phyloP scores from a whole-genome alignment of 164 flowering plant genomes.

The Piper longum region DNA sequence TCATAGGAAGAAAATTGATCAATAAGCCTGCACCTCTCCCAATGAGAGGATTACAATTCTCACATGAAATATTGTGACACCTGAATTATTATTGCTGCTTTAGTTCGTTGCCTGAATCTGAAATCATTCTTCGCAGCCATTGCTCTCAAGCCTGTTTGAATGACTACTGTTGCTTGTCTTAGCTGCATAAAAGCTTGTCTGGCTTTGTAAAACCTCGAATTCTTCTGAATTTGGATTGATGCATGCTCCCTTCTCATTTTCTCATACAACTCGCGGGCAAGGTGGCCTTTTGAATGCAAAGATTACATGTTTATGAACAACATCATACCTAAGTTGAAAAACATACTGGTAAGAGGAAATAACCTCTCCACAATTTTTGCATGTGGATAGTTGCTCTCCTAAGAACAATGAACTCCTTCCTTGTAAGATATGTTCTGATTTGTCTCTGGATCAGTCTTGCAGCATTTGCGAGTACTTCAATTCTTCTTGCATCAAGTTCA shows the following conservation, averaged over 20 bases:
- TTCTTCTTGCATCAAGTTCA: conserved; percentile 72
- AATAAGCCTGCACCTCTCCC: background rate
- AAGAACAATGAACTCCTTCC: conserved; percentile 48
- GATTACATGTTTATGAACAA: background rate
- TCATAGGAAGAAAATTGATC: background rate
- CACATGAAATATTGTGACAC: conserved; percentile 10
- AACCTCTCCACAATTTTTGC: conserved; percentile 75
- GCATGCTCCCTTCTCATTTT: conserved; percentile 59
- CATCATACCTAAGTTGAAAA: background rate
- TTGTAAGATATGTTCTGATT: conserved; percentile 49
- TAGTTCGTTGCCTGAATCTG: conserved; percentile 44
- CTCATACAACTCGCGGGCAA: conserved; percentile 56
- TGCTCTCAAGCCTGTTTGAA: conserved; percentile 61
- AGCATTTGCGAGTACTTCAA: conserved; percentile 60
- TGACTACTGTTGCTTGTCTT: conserved; percentile 36
- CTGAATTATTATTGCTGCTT: conserved; percentile 59
- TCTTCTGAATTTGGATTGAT: conserved; percentile 48
- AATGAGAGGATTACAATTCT: background rate
- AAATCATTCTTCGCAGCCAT: conserved; percentile 60
- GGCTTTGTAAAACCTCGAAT: conserved; percentile 35
- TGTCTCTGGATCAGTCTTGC: conserved; percentile 65
- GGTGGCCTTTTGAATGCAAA: conserved; percentile 26
- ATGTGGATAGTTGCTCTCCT: conserved; percentile 39
- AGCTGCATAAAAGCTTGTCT: conserved; percentile 35
- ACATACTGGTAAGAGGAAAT: background rate